A percentile compares a stretch with the other conserved stretches of the same genome.
phyloP scores from a whole-genome alignment of 2,329 filamentous ascomycete genomes.

The Hymenoscyphus scutula region DNA sequence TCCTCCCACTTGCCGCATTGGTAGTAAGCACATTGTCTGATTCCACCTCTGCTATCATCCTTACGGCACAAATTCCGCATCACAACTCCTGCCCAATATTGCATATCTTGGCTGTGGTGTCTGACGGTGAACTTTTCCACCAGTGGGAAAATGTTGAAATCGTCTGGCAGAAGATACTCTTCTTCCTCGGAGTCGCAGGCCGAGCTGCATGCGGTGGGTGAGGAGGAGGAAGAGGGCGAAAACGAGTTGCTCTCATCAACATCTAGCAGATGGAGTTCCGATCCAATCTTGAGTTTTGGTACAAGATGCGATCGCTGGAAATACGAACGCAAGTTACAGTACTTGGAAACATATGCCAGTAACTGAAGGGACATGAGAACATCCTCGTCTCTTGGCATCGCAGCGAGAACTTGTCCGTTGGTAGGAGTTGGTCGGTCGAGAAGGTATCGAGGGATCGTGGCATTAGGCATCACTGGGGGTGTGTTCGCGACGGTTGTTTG shows the following conservation, averaged over 20 bases:
- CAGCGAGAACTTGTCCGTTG: slow-evolving; percentile 72
- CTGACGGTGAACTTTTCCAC: slow-evolving; percentile 98
- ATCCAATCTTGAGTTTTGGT: slow-evolving; percentile 84
- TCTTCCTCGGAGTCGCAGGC: slow-evolving; percentile 52
- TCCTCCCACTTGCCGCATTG: slow-evolving; percentile 99
- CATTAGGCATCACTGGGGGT: slow-evolving; percentile 72
- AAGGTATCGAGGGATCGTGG: slow-evolving; percentile 75
- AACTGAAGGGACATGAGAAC: slow-evolving; percentile 97
- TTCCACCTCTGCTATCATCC: slow-evolving; percentile 90
- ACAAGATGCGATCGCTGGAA: slow-evolving; percentile 95
- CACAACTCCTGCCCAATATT: slow-evolving; percentile 98
- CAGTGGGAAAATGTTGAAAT: slow-evolving; percentile 97
- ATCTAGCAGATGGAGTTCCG: slow-evolving; percentile 78
- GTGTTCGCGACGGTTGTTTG: slow-evolving; percentile 59
- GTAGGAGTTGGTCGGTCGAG: slow-evolving; percentile 67
- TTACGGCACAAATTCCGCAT: slow-evolving; percentile 99
- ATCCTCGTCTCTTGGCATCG: slow-evolving; percentile 95
- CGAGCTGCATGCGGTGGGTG: slow-evolving; percentile 39
- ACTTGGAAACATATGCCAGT: slow-evolving; percentile 96
- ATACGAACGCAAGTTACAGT: slow-evolving; percentile 92
- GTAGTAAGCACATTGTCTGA: slow-evolving; percentile 96
- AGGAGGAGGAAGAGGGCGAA: slow-evolving; percentile 29
- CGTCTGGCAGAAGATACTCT: slow-evolving; percentile 85
- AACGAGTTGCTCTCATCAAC: slow-evolving; percentile 53
- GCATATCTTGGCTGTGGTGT: slow-evolving; percentile 95